These are phyloP conservation scores for Lentinula detonsa DNA, from an alignment of 768 basidiomycete species.

Conservation along the genomic window DNA sequence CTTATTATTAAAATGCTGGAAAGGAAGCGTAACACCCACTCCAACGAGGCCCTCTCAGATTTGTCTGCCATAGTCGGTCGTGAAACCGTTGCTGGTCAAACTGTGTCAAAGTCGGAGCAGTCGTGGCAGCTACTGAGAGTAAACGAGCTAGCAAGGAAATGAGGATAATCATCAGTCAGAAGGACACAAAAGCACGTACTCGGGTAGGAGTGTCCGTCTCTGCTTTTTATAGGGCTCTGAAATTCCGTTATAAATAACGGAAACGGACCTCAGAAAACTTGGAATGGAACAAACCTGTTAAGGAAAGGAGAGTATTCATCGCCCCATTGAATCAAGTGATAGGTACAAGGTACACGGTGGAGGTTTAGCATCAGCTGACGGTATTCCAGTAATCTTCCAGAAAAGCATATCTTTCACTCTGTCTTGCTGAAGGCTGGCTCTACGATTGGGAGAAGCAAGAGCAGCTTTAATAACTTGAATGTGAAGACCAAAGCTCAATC, in stretches of 20 bases:
- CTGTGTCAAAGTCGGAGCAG: slow-evolving; percentile 12
- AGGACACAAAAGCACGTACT: background rate
- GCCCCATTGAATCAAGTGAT: background rate
- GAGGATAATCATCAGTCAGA: background rate
- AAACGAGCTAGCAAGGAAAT: background rate
- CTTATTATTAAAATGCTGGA: background rate
- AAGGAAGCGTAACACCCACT: slow-evolving; percentile 13
- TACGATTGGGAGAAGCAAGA: background rate
- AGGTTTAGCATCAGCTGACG: background rate
- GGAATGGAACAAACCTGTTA: background rate
- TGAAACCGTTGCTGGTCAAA: slow-evolving; percentile 16
- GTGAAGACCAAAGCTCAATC: no score
- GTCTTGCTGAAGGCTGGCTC: background rate
- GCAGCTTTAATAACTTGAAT: no score
- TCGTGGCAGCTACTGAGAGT: background rate
- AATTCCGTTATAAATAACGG: background rate
- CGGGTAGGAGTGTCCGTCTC: background rate
- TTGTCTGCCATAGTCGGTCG: slow-evolving; percentile 24
- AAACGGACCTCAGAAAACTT: background rate
- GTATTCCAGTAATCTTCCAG: background rate
- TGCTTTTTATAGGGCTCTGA: background rate
- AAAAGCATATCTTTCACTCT: background rate
- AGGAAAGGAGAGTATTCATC: background rate
- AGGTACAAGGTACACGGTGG: background rate
- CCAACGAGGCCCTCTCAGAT: slow-evolving; percentile 24